Base-by-base conservation (phyloP, 345 rosid genomes). In the Gossypium arboreum region DNA sequence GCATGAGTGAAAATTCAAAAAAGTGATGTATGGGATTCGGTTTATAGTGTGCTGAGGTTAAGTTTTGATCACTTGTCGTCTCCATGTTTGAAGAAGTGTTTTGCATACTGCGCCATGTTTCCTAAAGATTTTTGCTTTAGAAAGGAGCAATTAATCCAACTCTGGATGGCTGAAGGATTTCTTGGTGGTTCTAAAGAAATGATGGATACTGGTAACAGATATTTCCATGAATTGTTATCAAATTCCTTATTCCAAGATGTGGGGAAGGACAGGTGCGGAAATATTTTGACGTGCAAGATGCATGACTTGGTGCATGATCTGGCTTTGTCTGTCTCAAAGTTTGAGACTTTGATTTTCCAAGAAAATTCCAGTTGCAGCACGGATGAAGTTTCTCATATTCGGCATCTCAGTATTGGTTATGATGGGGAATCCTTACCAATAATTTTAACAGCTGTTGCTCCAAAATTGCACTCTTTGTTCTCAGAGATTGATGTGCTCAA, bases 171-270 rank as follows among this genome's bases (percentile, higher is more conserved):
- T 25, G 63, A 59, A 59, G 39, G 39, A 25, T 59, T 59, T 59
- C 39, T 59, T 59, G 63, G 39, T n/a, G 25, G 1, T 24, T 58
- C 39, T 73, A 54, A 2, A 2, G n/a, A n/a, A 64, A 64, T 64
- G 69, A 13, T 10, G 54, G 71, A 67, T 45, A 67, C n/a, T 6
- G 85, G 85, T 17, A 41, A 74, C 12, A 41, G 20, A 12, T 79
- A 73, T 52, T 79, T 79, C 41, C 13, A 70, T 39, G 54, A 45
- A 22, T 68, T 82, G 47, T 25, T 76, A 22, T 11, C 72, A 3
- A 68, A 63, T 44, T 82, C 80, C 44, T 79, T 82, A 16, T 76
- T 82, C n/a, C 76, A 79, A 29, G 80, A 79, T 39, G 71, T 70
- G 0, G 1, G 1, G 60, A 68, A 34, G 51, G 76, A 82, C 60